These are phyloP conservation scores for Blepharisma undulans DNA, from an alignment of 169 alveolate genomes.

Conservation along the genomic window DNA sequence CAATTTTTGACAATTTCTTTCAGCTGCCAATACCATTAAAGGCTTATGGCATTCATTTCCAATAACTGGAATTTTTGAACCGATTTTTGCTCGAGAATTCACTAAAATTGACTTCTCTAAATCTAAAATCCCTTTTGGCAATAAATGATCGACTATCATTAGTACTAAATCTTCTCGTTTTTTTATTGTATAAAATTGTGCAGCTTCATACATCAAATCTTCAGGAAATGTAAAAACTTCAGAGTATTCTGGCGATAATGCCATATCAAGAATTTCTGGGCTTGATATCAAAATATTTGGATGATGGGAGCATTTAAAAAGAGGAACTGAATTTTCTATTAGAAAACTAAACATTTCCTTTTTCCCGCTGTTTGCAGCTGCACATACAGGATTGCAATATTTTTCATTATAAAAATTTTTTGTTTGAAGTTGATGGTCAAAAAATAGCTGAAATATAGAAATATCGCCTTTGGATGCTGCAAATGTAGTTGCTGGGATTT, in stretches of 20 bases:
- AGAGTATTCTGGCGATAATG: neutral
- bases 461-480: conserved; percentile 12
- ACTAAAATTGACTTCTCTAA: neutral
- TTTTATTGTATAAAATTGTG: conserved; percentile 14
- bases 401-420: neutral
- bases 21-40: conserved; percentile 27
- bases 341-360: neutral
- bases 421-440: neutral
- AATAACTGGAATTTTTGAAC: neutral
- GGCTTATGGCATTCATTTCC: neutral
- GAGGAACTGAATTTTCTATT: neutral
- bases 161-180: neutral
- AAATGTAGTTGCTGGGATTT: neutral
- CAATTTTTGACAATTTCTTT: neutral
- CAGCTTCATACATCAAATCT: conserved; percentile 24
- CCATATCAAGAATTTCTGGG: neutral
- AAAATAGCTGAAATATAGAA: neutral
- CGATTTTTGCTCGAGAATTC: neutral
- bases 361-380: neutral
- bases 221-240: neutral
- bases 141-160: neutral
- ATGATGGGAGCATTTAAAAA: neutral
- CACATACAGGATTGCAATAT: conserved; percentile 24
- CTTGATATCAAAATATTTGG: neutral
- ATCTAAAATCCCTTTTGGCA: neutral